Evolutionary conservation across 1,284 basidiomycete genomes (phyloP).

Genomic region (Crepidotus sp.): DNA sequence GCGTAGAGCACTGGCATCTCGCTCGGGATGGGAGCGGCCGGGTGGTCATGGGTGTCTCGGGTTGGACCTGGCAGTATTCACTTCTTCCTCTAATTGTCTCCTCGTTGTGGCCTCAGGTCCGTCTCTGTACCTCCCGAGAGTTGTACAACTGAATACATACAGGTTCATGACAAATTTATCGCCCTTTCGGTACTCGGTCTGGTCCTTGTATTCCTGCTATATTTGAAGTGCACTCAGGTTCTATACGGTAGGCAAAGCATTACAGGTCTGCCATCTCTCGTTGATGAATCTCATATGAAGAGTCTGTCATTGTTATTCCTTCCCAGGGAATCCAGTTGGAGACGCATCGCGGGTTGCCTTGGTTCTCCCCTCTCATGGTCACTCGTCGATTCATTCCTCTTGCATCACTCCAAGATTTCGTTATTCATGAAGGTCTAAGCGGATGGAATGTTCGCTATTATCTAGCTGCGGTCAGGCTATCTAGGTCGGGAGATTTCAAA

Average conservation of each 20-base stretch:
- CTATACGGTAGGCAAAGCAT: conserved; percentile 38
- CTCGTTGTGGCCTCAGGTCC: conserved; percentile 33
- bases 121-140: conserved; percentile 8
- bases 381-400: conserved; percentile 54
- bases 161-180: conserved; percentile 11
- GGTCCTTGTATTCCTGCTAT: conserved; percentile 21
- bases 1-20: conserved; percentile 41
- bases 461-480: conserved; percentile 40
- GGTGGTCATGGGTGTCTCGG: conserved; percentile 23
- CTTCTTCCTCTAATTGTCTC: conserved; percentile 27
- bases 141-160: conserved; percentile 1
- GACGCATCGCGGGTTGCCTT: conserved; percentile 48
- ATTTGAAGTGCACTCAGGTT: conserved; percentile 37
- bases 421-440: conserved; percentile 65
- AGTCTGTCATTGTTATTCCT: conserved; percentile 59
- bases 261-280: neutral
- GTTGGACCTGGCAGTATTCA: conserved; percentile 31
- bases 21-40: conserved; percentile 32
- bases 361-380: conserved; percentile 32
- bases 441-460: conserved; percentile 68
- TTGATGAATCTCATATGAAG: conserved; percentile 28
- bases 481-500: conserved; percentile 23
- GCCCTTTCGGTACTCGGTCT: conserved; percentile 14
- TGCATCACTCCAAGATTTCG: conserved; percentile 43
- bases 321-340: conserved; percentile 65